Evolutionary conservation across 305 asterid species (phyloP).

Genomic region (Fraxinus paxiana): DNA sequence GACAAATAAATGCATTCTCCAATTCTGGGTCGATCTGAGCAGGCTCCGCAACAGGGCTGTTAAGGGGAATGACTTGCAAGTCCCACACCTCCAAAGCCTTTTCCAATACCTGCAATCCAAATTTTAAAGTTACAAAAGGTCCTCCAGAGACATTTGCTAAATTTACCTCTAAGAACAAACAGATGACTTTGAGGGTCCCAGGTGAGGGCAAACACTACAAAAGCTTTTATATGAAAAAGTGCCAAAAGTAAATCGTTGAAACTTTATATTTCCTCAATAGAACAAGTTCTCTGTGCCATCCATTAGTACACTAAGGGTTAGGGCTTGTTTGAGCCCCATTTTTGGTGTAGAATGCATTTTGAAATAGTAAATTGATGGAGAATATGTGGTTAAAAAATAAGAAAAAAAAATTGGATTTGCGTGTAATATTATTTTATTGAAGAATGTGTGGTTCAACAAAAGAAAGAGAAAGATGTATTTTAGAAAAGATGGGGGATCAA

Average conservation of each 20-base stretch:
- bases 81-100: conserved; percentile 96
- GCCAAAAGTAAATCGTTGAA: neutral
- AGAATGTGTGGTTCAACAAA: no score
- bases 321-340: no score
- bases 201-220: neutral
- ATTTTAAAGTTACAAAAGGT: neutral
- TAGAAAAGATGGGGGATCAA: no score
- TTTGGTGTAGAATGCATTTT: no score
- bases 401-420: no score
- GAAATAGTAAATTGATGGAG: no score
- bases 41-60: conserved; percentile 84
- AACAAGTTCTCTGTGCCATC: neutral
- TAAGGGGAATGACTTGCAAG: conserved; percentile 73
- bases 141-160: neutral
- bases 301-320: neutral
- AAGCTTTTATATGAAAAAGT: neutral
- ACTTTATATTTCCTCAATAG: neutral
- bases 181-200: neutral
- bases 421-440: no score
- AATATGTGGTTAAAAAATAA: no score
- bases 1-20: conserved; percentile 77
- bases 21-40: conserved; percentile 84
- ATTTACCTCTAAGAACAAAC: neutral
- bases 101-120: conserved; percentile 60
- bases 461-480: no score